A percentile compares a stretch with the other conserved stretches of the same genome.
Evolutionary conservation across 169 alveolate species (phyloP).

Genomic region (Plasmodium knowlesi): DNA sequence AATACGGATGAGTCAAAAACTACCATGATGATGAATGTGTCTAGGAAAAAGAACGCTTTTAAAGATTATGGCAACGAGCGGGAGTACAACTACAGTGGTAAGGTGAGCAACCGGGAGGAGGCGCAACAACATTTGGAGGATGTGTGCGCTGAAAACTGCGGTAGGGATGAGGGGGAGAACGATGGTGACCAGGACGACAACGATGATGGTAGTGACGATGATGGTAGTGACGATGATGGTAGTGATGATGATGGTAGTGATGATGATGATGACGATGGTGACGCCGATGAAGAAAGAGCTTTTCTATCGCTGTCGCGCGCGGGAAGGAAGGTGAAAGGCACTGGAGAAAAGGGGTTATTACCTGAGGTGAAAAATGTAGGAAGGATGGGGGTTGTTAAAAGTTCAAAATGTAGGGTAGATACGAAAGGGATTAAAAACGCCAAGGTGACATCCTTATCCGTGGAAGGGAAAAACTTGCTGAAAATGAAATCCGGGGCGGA

Average conservation of each 20-base stretch:
- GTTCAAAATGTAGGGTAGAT: not conserved
- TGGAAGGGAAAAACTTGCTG: not conserved
- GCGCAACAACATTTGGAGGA: constrained; percentile 10
- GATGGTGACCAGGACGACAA: not conserved
- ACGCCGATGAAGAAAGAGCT: not conserved
- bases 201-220: not conserved
- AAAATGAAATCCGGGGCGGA: not conserved
- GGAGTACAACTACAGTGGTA: constrained; percentile 19
- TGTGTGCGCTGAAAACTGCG: not conserved
- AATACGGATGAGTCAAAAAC: constrained; percentile 43
- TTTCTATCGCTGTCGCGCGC: not conserved
- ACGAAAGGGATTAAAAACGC: not conserved
- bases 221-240: not conserved
- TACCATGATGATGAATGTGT: constrained; percentile 24
- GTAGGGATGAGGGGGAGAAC: not conserved
- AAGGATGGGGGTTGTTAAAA: not conserved
- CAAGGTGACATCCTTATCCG: not conserved
- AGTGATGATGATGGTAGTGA: no score
- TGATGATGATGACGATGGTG: not conserved
- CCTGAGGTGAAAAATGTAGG: not conserved
- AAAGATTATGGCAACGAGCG: constrained; percentile 26
- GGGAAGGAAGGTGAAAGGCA: not conserved
- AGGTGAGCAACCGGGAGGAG: constrained; percentile 5
- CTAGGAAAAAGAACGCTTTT: constrained; percentile 31
- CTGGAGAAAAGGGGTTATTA: not conserved